Evolutionary conservation across 352 stramenopile species (phyloP).

Genomic region (Blastocystis sp.): DNA sequence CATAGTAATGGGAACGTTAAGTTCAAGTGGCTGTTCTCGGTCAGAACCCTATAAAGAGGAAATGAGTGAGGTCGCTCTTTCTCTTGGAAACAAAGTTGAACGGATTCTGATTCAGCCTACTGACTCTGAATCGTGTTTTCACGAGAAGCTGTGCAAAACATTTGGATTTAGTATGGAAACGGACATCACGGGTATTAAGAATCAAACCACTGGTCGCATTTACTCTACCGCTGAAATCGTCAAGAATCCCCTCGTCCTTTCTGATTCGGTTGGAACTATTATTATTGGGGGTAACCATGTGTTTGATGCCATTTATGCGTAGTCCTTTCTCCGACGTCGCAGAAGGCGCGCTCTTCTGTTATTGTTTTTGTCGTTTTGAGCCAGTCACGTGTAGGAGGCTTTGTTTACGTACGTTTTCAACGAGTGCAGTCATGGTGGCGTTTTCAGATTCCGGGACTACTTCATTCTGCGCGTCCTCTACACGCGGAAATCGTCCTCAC

Average conservation of each 20-base stretch:
- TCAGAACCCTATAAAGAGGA: background rate
- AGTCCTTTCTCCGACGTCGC: constrained; percentile 24
- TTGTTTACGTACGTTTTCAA: constrained; percentile 56
- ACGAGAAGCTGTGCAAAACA: background rate
- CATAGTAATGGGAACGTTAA: constrained; percentile 69
- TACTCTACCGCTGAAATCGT: constrained; percentile 29
- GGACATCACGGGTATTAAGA: constrained; percentile 13
- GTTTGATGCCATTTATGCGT: background rate
- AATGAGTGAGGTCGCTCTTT: constrained; percentile 46
- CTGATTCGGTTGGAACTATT: background rate
- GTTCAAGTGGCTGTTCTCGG: background rate
- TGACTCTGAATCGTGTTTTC: constrained; percentile 6
- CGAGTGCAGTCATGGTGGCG: constrained; percentile 10
- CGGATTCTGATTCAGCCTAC: background rate
- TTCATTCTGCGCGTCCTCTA: constrained; percentile 52
- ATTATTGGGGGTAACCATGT: background rate
- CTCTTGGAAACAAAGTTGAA: background rate
- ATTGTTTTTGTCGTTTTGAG: background rate
- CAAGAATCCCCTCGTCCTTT: background rate
- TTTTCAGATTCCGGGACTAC: constrained; percentile 32
- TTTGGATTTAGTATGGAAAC: constrained; percentile 4
- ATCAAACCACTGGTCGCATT: background rate
- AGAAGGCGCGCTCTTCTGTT: background rate
- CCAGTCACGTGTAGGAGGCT: background rate
- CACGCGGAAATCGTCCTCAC: constrained; percentile 1